Evolutionary conservation across 352 stramenopile genomes (phyloP).

Genomic region (Phytopythium kandeliae): DNA sequence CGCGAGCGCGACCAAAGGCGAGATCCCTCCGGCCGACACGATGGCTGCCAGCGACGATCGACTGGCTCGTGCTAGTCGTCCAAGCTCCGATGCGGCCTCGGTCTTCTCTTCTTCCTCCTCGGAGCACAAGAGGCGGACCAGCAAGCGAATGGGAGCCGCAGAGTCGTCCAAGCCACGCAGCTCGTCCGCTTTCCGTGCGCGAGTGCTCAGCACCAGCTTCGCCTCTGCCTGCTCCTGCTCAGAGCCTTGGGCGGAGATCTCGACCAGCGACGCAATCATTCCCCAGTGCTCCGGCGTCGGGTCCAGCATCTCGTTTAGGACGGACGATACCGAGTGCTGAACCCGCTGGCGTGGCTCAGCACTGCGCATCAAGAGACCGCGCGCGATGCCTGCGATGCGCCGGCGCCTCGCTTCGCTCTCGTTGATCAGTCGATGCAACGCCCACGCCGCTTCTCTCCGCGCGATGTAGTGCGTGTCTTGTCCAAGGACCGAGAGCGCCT

Average conservation of each 20-base stretch:
- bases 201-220: not conserved
- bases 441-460: not conserved
- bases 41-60: not conserved
- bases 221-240: not conserved
- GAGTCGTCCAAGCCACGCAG: too few species aligned
- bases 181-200: not conserved
- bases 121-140: not conserved
- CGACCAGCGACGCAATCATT: not conserved
- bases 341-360: not conserved
- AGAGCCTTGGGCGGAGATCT: not conserved
- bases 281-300: not conserved
- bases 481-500: not conserved
- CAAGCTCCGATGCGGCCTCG: not conserved
- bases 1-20: not conserved
- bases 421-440: not conserved
- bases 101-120: not conserved
- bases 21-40: not conserved
- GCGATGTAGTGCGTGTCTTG: not conserved
- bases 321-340: not conserved
- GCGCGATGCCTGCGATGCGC: not conserved
- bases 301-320: not conserved
- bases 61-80: not conserved
- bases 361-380: not conserved
- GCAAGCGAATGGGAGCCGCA: too few species aligned
- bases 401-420: not conserved